Percentiles rank a stretch among this genome's conserved stretches.
Conservation (phyloP, 1,284 basidiomycete species). For the Rhodotorula sp. region DNA sequence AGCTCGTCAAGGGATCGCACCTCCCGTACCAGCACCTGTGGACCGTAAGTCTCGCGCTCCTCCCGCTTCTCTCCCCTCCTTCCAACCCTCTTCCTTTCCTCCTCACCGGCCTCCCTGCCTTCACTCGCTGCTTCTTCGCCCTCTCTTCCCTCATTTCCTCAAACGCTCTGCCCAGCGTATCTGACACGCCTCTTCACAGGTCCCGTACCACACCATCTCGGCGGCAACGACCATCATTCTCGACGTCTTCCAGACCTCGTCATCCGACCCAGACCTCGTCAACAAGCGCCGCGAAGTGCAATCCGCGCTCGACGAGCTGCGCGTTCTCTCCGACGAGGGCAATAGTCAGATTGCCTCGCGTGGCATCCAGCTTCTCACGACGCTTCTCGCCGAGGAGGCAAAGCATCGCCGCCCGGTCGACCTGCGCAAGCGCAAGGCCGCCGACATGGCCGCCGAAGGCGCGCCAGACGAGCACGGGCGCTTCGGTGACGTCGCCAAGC, state of each 20-base stretch:
- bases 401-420: conserved; percentile 23
- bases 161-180: too few relatives aligned
- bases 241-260: conserved; percentile 33
- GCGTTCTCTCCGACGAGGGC: conserved; percentile 6
- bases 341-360: conserved; percentile 31
- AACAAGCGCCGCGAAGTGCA: conserved; percentile 37
- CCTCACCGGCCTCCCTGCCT: not conserved
- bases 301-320: conserved; percentile 25
- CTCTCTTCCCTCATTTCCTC: not conserved
- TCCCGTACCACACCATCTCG: conserved; percentile 36
- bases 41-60: conserved; percentile 15
- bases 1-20: conserved; percentile 18
- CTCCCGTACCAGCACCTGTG: conserved; percentile 22
- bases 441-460: conserved; percentile 27
- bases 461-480: not conserved
- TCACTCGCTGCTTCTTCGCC: too few relatives aligned
- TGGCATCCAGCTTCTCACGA: conserved; percentile 30
- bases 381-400: conserved; percentile 37
- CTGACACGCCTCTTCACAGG: not conserved
- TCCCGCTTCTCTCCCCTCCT: too few relatives aligned
- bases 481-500: not conserved
- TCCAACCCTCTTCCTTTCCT: too few relatives aligned
- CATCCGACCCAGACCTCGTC: conserved; percentile 21
- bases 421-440: conserved; percentile 10
- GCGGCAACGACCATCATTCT: conserved; percentile 38